Percentiles rank a stretch among this genome's conserved stretches.
phyloP scores from a whole-genome alignment of 2,329 filamentous ascomycete species.

The Alternaria ventricosa region DNA sequence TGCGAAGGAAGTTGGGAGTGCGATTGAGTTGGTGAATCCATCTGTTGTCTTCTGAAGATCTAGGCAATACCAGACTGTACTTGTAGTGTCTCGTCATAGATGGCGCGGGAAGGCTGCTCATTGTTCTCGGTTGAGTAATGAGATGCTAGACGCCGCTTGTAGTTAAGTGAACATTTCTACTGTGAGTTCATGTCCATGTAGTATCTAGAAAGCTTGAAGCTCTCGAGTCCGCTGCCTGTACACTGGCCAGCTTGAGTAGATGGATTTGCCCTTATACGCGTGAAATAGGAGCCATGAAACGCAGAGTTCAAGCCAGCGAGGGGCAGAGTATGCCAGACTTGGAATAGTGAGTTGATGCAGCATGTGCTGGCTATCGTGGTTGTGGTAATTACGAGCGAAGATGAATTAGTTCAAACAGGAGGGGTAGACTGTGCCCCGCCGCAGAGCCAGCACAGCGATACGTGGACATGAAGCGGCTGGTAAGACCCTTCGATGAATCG shows the following conservation, averaged over 20 bases:
- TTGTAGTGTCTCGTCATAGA: neutral
- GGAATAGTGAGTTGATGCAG: neutral
- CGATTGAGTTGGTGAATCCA: neutral
- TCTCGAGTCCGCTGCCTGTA: neutral
- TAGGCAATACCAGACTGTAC: rapidly evolving
- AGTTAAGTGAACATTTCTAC: neutral
- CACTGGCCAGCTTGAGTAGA: neutral
- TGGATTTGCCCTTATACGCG: neutral
- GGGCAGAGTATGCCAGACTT: neutral
- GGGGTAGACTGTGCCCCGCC: neutral
- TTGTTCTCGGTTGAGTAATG: neutral
- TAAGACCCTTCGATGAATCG: neutral
- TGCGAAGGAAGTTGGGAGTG: no score
- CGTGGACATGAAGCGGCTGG: neutral
- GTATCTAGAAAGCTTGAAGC: neutral
- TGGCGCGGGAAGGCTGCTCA: neutral
- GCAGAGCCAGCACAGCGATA: neutral
- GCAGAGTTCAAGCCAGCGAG: neutral
- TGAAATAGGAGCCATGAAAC: neutral
- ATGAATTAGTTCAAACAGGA: neutral
- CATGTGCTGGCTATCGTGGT: neutral
- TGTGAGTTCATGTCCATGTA: rapidly evolving
- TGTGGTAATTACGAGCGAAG: neutral
- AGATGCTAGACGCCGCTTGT: neutral
- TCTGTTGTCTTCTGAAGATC: neutral